These are phyloP conservation scores for Sordariomycetes sp. DNA, from an alignment of 2,329 filamentous ascomycete species.

Conservation along the genomic window DNA sequence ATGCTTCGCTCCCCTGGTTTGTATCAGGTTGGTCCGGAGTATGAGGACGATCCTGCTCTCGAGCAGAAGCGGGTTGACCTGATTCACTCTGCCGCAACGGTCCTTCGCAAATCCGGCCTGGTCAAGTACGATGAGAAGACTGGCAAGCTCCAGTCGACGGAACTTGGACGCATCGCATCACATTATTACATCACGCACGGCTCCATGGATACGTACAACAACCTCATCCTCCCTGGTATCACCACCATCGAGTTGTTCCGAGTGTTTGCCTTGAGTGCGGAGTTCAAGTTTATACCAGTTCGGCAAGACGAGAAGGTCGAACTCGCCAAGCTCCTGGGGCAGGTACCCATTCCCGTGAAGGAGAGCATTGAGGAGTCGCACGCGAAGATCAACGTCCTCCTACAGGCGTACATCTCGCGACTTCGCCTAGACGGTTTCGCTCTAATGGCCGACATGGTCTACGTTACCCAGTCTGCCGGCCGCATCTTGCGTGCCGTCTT, in stretches of 20 bases:
- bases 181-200: constrained; percentile 97
- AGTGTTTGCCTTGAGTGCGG: constrained; percentile 87
- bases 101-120: constrained; percentile 77
- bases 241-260: constrained; percentile 93
- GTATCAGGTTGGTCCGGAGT: constrained; percentile 92
- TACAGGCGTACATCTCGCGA: constrained; percentile 93
- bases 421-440: constrained; percentile 89
- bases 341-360: constrained; percentile 92
- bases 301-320: constrained; percentile 96
- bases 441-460: constrained; percentile 96
- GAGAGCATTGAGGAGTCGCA: constrained; percentile 95
- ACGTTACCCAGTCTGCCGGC: constrained; percentile 94
- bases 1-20: constrained; percentile 93
- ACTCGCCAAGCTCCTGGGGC: constrained; percentile 75
- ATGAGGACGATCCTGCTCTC: constrained; percentile 79
- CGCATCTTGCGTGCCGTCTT: constrained; percentile 93
- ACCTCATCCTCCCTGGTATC: constrained; percentile 84
- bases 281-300: constrained; percentile 98
- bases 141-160: constrained; percentile 78
- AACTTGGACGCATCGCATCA: constrained; percentile 88
- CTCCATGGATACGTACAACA: constrained; percentile 96
- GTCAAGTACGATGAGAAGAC: constrained; percentile 93
- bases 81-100: constrained; percentile 80
- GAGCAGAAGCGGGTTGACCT: constrained; percentile 98
- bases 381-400: constrained; percentile 93